These are phyloP conservation scores for Fraxinus sp. DNA, from an alignment of 305 asterid species.

Conservation along the genomic window DNA sequence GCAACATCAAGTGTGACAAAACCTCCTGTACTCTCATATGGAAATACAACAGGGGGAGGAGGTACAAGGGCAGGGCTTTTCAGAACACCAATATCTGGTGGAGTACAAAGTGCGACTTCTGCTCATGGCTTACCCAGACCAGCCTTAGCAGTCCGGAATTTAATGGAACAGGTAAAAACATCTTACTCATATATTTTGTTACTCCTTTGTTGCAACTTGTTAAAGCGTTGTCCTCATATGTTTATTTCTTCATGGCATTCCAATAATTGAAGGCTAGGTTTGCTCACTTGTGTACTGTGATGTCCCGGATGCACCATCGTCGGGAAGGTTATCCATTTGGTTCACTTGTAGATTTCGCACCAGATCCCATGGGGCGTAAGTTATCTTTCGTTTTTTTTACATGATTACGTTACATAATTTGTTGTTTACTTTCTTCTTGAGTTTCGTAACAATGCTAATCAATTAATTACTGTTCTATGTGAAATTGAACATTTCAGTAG, in stretches of 20 bases:
- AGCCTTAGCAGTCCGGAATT: conserved; percentile 91
- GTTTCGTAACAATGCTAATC: conserved; percentile 14
- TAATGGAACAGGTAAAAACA: conserved; percentile 86
- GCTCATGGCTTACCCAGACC: conserved; percentile 95
- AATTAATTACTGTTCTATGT: not conserved
- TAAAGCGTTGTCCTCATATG: conserved; percentile 13
- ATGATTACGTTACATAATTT: not conserved
- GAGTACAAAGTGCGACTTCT: conserved; percentile 97
- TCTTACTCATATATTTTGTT: not conserved
- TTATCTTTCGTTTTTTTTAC: conserved; percentile 15
- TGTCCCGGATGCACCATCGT: conserved; percentile 79
- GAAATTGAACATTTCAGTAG: not conserved
- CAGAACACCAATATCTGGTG: conserved; percentile 97
- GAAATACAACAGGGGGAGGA: conserved; percentile 61
- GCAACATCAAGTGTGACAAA: conserved; percentile 30
- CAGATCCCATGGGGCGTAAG: conserved; percentile 97
- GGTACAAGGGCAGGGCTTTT: conserved; percentile 93
- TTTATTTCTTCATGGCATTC: conserved; percentile 24
- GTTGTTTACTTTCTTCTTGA: not conserved
- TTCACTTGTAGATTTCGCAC: conserved; percentile 90
- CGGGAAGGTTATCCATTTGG: conserved; percentile 98
- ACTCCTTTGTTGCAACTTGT: not conserved
- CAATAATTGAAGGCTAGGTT: conserved; percentile 6
- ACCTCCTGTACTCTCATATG: conserved; percentile 44
- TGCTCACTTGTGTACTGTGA: not conserved